Conservation (phyloP, 768 basidiomycete genomes). For the Mycena venus region DNA sequence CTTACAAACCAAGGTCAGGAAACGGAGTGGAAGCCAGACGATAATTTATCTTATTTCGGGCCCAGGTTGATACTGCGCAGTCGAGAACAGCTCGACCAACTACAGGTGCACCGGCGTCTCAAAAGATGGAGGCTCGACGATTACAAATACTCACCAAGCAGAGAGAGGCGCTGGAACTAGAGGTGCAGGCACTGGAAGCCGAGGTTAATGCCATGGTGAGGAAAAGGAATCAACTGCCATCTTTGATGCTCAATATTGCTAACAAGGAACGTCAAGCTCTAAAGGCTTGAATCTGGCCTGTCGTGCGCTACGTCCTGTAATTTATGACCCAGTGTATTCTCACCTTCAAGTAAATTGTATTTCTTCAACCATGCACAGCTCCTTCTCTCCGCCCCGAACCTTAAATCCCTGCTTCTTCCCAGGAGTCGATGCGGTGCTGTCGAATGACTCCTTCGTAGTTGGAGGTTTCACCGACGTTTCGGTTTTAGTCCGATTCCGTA, state of each 20-base stretch:
- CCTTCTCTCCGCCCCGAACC: no score
- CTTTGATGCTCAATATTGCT: background rate
- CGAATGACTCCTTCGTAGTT: no score
- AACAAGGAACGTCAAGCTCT: background rate
- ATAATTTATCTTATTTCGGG: background rate
- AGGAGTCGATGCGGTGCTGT: no score
- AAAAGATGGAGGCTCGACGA: constrained; percentile 77
- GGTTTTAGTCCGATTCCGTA: no score
- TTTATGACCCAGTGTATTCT: background rate
- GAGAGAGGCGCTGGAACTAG: constrained; percentile 75
- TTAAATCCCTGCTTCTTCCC: no score
- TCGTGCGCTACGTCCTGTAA: background rate
- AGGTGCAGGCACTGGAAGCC: constrained; percentile 69
- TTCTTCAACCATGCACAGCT: no score
- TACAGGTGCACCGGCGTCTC: constrained; percentile 64
- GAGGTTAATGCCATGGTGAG: constrained; percentile 73
- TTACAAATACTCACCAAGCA: constrained; percentile 76
- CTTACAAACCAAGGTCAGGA: constrained; percentile 73
- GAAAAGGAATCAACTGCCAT: background rate
- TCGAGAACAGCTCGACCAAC: constrained; percentile 58
- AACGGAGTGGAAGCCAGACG: background rate
- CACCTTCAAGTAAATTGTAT: background rate
- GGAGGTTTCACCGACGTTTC: no score
- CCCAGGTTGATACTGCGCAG: constrained; percentile 71
- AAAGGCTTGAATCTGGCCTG: background rate